These are phyloP conservation scores for Colletotrichum australisinense DNA, from an alignment of 2,329 filamentous ascomycete species.

Conservation along the genomic window DNA sequence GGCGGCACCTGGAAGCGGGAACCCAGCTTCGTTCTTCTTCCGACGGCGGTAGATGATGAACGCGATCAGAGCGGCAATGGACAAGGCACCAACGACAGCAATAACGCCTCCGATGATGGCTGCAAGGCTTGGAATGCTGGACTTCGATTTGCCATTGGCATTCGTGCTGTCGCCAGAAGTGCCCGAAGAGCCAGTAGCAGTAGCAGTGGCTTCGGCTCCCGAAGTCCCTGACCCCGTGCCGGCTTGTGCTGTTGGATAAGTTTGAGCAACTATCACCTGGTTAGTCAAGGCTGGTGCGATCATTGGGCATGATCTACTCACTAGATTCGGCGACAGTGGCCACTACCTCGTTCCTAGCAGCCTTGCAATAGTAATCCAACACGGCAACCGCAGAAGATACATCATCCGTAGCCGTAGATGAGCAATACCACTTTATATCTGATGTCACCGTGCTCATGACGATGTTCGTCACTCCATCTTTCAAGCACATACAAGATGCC, in stretches of 20 bases:
- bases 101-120: conserved; percentile 48
- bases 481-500: conserved; percentile 64
- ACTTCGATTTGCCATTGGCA: background rate
- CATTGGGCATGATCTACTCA: conserved; percentile 36
- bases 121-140: conserved; percentile 40
- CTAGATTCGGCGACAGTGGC: conserved; percentile 54
- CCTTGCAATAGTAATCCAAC: conserved; percentile 61
- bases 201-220: background rate
- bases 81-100: conserved; percentile 23
- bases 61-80: conserved; percentile 43
- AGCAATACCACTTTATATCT: conserved; percentile 56
- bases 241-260: conserved; percentile 36
- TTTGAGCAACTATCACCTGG: conserved; percentile 39
- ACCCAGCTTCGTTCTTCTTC: conserved; percentile 38
- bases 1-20: conserved; percentile 33
- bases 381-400: conserved; percentile 59
- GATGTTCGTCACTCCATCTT: conserved; percentile 56
- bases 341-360: conserved; percentile 55
- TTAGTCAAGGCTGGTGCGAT: conserved; percentile 33
- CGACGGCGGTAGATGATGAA: conserved; percentile 52
- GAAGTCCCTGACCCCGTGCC: conserved; percentile 27
- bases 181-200: conserved; percentile 1
- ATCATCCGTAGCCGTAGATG: conserved; percentile 54
- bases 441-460: conserved; percentile 58
- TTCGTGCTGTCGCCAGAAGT: conserved; percentile 18